These are phyloP conservation scores for Cardamine occulta DNA, from an alignment of 345 rosid genomes.

Conservation along the genomic window DNA sequence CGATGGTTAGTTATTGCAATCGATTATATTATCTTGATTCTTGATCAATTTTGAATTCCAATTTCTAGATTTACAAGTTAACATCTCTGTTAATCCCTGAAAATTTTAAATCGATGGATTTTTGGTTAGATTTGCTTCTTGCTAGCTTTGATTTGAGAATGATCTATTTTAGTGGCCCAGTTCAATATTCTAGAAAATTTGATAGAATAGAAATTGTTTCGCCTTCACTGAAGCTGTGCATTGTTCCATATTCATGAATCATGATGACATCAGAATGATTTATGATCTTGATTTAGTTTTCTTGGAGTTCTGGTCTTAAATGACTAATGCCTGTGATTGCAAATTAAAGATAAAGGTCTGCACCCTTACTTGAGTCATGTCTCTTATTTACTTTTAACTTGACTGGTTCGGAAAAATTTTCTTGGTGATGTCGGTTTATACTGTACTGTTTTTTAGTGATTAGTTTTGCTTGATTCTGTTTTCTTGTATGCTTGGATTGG, in stretches of 20 bases:
- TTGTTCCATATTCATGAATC: not conserved
- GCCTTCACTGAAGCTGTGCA: not conserved
- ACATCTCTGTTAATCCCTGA: too few relatives aligned
- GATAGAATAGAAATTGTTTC: not conserved
- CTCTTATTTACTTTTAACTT: not conserved
- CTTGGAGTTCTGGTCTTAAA: not conserved
- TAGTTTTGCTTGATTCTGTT: not conserved
- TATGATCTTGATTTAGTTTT: not conserved
- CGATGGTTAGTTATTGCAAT: too few relatives aligned
- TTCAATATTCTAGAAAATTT: slow-evolving; percentile 3
- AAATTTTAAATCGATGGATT: too few relatives aligned
- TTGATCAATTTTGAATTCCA: too few relatives aligned
- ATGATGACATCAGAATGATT: slow-evolving; percentile 9
- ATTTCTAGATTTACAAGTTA: too few relatives aligned
- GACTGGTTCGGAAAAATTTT: not conserved
- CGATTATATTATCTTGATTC: too few relatives aligned
- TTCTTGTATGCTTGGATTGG: not conserved
- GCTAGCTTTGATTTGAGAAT: too few relatives aligned
- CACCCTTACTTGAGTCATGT: not conserved
- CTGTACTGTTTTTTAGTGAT: slow-evolving; percentile 22
- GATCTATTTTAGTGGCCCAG: slow-evolving; percentile 11
- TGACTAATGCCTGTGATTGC: slow-evolving; percentile 7
- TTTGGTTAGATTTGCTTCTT: too few relatives aligned
- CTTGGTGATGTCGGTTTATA: slow-evolving; percentile 6
- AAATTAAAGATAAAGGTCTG: slow-evolving; percentile 2